Conservation (phyloP, 2,329 filamentous ascomycete genomes). For the Xylariaceae sp. region DNA sequence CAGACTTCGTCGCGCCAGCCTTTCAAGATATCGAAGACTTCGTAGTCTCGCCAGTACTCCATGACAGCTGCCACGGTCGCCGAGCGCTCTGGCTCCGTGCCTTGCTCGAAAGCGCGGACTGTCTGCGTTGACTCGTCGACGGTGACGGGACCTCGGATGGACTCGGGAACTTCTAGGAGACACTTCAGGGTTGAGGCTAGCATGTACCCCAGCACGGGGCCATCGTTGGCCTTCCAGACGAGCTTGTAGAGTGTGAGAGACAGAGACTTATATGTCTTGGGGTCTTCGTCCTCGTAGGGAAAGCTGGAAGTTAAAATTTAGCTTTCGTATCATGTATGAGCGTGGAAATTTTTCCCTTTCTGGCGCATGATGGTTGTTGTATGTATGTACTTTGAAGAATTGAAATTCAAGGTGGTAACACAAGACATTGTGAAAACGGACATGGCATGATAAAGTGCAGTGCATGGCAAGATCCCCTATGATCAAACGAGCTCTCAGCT, state of each 20-base stretch:
- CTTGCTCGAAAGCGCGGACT: conserved; percentile 57
- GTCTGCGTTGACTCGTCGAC: conserved; percentile 58
- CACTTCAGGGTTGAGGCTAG: conserved; percentile 46
- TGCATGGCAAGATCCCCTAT: no score
- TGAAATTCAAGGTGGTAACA: no score
- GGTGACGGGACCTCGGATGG: conserved; percentile 54
- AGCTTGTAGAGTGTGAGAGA: conserved; percentile 64
- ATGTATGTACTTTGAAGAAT: no score
- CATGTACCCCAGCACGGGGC: conserved; percentile 53
- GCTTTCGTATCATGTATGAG: no score
- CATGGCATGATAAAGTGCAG: conserved; percentile 3
- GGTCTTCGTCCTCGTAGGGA: conserved; percentile 64
- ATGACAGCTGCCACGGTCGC: conserved; percentile 53
- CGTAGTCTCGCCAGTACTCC: conserved; percentile 63
- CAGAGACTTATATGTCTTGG: conserved; percentile 50
- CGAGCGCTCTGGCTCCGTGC: conserved; percentile 61
- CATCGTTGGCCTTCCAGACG: conserved; percentile 50
- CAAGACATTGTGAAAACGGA: no score
- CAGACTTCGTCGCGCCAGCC: conserved; percentile 82
- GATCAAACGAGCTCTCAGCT: no score
- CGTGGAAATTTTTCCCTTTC: no score
- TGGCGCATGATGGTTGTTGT: no score
- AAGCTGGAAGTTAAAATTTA: conserved; percentile 66
- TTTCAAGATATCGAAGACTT: conserved; percentile 67
- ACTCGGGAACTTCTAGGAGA: conserved; percentile 44